These are phyloP conservation scores for Quercus agrifolia DNA, from an alignment of 306 rosid species.

Conservation along the genomic window DNA sequence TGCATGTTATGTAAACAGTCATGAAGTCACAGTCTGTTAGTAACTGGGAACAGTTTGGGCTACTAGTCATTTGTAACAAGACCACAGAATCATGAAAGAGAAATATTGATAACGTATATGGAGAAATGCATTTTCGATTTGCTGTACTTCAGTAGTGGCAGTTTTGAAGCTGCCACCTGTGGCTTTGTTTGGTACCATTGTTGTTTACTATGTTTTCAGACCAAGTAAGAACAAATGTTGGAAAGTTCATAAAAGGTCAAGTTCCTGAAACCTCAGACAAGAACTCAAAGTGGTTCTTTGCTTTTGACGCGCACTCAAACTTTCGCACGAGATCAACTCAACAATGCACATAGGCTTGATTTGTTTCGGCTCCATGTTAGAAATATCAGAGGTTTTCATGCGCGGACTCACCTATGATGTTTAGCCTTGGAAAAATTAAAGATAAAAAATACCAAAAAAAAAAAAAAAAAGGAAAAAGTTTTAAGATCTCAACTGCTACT, in stretches of 20 bases:
- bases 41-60: not conserved
- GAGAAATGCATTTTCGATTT: not conserved
- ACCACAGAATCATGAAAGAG: not conserved
- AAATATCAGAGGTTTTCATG: too few relatives aligned
- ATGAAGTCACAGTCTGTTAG: not conserved
- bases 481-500: too few relatives aligned
- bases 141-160: not conserved
- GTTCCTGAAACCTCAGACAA: too few relatives aligned
- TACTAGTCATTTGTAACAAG: not conserved
- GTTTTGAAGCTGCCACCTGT: not conserved
- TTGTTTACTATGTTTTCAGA: not conserved
- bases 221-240: not conserved
- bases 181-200: not conserved
- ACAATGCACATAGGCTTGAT: too few relatives aligned
- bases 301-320: too few relatives aligned
- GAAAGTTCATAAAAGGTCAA: not conserved
- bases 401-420: too few relatives aligned
- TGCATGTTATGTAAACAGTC: not conserved
- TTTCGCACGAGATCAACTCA: too few relatives aligned
- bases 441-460: too few relatives aligned
- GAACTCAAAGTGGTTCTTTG: too few relatives aligned
- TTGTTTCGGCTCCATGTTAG: too few relatives aligned
- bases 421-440: too few relatives aligned
- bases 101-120: not conserved
- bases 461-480: too few relatives aligned